Evolutionary conservation across 345 rosid species (phyloP), one percentile per base, ranked within the genome.

Genomic region (Garcia nutans): DNA sequence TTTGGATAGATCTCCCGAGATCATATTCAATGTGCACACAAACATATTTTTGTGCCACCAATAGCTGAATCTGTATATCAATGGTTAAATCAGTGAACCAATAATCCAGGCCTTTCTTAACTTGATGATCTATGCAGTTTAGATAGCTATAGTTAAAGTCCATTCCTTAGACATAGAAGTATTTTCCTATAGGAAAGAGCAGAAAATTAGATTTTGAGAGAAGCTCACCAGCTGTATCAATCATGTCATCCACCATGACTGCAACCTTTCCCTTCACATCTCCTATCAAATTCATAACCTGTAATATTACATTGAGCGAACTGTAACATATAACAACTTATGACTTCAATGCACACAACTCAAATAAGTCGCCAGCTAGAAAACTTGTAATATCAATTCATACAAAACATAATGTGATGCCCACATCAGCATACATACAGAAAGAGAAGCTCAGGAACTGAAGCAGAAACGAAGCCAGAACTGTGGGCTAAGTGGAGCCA

Each of bases 181-280:
- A 79, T 62, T 67, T 58, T 22, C 61, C 10, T 8, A 33, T 13
- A 56, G 28, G 59, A 9, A 58, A 56, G 79, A 70, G 23, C 24
- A 71, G 12, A 44, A 70, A 64, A 74, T 20, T 49, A 45, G 16
- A 70, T 68, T 60, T 61, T 42, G 54, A 59, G 59, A 19, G 72
- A 70, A 75, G 76, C 87, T 83, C 78, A 92, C 99, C 99, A 8
- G 98, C 99, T 45, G 99, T 93, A 78, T 96, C 98, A 77, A 96
- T 96, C 99, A 96, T 95, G 86, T 96, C 97, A 81, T 93, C 98
- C 78, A 93, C 97, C 97, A 96, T 89, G 62, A 96, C 94, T 11
- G 98, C 99, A 73, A 93, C 97, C 83, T 93, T 96, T 45, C 99
- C 99, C 85, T 85, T 93, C 37, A 93, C 99, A 85, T 91, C 98